Evolutionary conservation across 306 rosid genomes (phyloP).

Genomic region (Rosa chinensis): DNA sequence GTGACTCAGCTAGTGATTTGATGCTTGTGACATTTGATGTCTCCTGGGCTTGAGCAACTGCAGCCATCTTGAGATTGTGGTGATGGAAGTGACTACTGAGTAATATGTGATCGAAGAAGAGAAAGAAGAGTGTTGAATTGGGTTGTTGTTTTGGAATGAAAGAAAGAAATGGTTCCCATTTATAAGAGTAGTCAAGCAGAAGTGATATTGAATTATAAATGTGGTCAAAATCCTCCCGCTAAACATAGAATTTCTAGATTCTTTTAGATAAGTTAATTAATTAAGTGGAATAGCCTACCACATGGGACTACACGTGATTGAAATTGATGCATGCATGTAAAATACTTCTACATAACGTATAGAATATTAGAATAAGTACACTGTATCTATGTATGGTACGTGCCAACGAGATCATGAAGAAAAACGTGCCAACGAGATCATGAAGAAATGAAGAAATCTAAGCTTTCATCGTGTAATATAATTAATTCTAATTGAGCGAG

Average conservation of each 20-base stretch:
- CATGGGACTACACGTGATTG: background rate
- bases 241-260: background rate
- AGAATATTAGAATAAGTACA: too few species aligned
- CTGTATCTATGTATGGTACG: too few species aligned
- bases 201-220: background rate
- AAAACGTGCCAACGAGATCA: too few species aligned
- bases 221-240: background rate
- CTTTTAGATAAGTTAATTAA: background rate
- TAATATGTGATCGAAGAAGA: background rate
- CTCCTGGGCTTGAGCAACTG: background rate
- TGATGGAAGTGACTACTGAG: background rate
- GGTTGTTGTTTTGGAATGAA: background rate
- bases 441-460: background rate
- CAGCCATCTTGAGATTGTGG: background rate
- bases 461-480: background rate
- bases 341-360: background rate
- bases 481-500: background rate
- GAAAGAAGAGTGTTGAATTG: background rate
- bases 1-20: conserved; percentile 42
- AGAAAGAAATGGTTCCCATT: background rate
- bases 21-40: conserved; percentile 32
- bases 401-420: background rate
- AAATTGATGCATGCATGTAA: background rate
- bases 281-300: background rate
- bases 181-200: background rate